Conservation (phyloP, 352 stramenopile species). For the Globisporangium carolinianum region DNA sequence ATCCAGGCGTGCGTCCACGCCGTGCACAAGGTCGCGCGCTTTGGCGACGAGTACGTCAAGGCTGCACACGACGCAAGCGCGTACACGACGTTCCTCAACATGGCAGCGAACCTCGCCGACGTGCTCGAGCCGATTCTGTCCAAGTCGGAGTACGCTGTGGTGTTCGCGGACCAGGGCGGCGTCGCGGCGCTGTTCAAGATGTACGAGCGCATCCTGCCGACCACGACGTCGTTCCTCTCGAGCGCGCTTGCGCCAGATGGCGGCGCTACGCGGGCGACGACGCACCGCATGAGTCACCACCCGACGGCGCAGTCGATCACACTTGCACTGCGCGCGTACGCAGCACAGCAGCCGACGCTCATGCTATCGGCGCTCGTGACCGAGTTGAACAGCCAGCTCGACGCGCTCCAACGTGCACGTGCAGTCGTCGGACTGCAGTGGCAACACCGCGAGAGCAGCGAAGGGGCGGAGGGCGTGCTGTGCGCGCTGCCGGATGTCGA, state of each 20-base stretch:
- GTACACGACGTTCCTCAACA: slow-evolving; percentile 43
- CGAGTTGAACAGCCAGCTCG: slow-evolving; percentile 50
- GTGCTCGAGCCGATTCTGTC: slow-evolving; percentile 93
- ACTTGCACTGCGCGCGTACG: slow-evolving; percentile 84
- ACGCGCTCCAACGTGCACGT: slow-evolving; percentile 30
- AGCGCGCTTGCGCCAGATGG: slow-evolving; percentile 20
- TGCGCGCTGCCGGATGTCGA: slow-evolving; percentile 55
- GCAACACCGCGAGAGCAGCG: slow-evolving; percentile 35
- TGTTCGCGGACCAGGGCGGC: slow-evolving; percentile 89
- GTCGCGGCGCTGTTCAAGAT: slow-evolving; percentile 87
- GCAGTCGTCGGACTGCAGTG: slow-evolving; percentile 33
- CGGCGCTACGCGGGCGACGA: not conserved
- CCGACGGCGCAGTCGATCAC: slow-evolving; percentile 86
- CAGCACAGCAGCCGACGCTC: slow-evolving; percentile 79
- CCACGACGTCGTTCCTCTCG: slow-evolving; percentile 71
- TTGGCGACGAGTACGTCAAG: slow-evolving; percentile 47
- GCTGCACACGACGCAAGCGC: slow-evolving; percentile 4
- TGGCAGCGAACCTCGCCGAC: slow-evolving; percentile 84
- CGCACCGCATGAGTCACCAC: slow-evolving; percentile 65
- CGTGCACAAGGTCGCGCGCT: slow-evolving; percentile 87
- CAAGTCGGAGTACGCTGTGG: slow-evolving; percentile 89
- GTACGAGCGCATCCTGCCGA: slow-evolving; percentile 85
- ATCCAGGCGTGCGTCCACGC: slow-evolving; percentile 87
- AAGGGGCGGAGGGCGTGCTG: slow-evolving; percentile 53
- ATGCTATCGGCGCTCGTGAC: slow-evolving; percentile 64